phyloP scores from a whole-genome alignment of 2,329 filamentous ascomycete genomes.

The Aspergillus fumigatiaffinis region DNA sequence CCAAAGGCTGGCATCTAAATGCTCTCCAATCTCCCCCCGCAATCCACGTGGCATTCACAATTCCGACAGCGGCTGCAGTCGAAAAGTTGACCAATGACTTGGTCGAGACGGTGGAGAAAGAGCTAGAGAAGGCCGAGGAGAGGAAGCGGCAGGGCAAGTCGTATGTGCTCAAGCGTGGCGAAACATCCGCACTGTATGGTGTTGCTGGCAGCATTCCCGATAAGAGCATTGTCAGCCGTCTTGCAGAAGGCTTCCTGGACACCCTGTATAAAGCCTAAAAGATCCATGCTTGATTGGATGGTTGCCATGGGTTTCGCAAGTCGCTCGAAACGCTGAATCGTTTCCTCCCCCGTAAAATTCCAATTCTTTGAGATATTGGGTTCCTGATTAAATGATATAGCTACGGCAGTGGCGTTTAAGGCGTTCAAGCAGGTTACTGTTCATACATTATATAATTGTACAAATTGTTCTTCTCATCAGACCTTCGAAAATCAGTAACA shows the following conservation, averaged over 20 bases:
- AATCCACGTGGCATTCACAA: constrained; percentile 88
- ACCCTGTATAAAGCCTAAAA: constrained; percentile 78
- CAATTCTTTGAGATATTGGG: background rate
- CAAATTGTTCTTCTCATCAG: background rate
- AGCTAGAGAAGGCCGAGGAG: constrained; percentile 76
- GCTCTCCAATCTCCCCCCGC: constrained; percentile 87
- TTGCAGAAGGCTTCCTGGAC: constrained; percentile 89
- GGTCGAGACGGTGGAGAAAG: constrained; percentile 55
- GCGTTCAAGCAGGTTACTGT: constrained; percentile 1
- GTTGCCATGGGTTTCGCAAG: background rate
- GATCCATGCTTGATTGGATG: background rate
- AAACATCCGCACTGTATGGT: constrained; percentile 86
- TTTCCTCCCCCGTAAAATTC: background rate
- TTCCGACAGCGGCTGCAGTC: constrained; percentile 77
- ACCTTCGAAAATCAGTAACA: background rate
- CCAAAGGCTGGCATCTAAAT: constrained; percentile 91
- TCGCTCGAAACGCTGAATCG: background rate
- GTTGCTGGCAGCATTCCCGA: constrained; percentile 93
- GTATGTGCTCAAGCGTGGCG: constrained; percentile 51
- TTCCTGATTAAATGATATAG: background rate
- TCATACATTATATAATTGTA: background rate
- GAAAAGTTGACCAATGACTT: constrained; percentile 74
- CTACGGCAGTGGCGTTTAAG: constrained; percentile 9
- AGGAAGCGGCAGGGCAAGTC: constrained; percentile 58
- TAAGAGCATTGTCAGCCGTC: constrained; percentile 86